Percentiles rank a stretch among this genome's conserved stretches.
phyloP scores from a whole-genome alignment of 164 flowering plant species.

The Chloranthus sessilifolius region DNA sequence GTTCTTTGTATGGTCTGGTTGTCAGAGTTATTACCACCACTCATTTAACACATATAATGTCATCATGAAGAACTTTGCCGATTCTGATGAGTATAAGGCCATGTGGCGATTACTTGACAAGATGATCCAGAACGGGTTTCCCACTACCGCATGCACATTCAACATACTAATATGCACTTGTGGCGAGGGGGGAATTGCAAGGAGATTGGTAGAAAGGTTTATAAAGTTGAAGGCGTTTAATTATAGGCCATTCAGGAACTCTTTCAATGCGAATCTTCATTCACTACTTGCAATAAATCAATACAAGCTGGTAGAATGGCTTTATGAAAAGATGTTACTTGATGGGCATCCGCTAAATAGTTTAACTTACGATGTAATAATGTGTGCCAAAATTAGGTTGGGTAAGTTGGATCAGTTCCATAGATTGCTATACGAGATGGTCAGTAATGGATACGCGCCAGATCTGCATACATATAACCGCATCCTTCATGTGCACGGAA shows the following conservation, averaged over 20 bases:
- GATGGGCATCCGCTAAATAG: constrained; percentile 60
- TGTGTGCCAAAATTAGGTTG: constrained; percentile 63
- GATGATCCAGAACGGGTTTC: constrained; percentile 71
- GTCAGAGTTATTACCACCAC: constrained; percentile 55
- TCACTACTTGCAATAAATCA: constrained; percentile 50
- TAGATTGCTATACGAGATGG: constrained; percentile 72
- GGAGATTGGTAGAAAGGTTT: constrained; percentile 69
- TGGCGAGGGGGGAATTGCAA: constrained; percentile 70
- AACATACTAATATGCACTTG: constrained; percentile 77
- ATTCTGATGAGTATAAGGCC: constrained; percentile 62
- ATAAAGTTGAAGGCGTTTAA: constrained; percentile 65
- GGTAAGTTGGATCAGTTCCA: constrained; percentile 68
- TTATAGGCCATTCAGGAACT: constrained; percentile 69
- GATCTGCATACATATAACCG: constrained; percentile 82
- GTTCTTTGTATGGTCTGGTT: constrained; percentile 75
- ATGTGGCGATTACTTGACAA: constrained; percentile 84
- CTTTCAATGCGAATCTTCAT: constrained; percentile 75
- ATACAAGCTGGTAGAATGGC: constrained; percentile 83
- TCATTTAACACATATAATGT: constrained; percentile 58
- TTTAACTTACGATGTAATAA: constrained; percentile 64
- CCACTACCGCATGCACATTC: constrained; percentile 66
- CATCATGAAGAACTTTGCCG: constrained; percentile 74
- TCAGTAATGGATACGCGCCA: constrained; percentile 48
- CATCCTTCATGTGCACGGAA: constrained; percentile 75
- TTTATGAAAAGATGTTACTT: constrained; percentile 60